phyloP scores from a whole-genome alignment of 768 basidiomycete genomes.

The Omphalotus guepiniiformis region DNA sequence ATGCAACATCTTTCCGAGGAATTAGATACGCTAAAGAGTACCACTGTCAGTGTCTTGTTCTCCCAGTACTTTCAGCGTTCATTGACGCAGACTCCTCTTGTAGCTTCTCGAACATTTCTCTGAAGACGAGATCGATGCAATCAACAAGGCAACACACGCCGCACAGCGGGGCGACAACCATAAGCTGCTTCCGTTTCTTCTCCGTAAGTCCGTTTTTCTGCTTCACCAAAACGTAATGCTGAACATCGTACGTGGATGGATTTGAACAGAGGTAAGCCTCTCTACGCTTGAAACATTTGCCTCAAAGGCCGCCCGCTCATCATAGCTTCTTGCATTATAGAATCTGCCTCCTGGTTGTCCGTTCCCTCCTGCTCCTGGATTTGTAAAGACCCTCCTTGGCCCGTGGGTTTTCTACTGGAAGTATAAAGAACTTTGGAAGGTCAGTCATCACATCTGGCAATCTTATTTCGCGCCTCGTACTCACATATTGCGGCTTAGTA shows the following conservation, averaged over 20 bases:
- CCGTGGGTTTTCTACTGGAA: constrained; percentile 14
- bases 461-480: neutral
- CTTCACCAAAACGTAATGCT: neutral
- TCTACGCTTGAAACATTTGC: neutral
- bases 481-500: neutral
- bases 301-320: neutral
- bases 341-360: constrained; percentile 11
- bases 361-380: constrained; percentile 13
- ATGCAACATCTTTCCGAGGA: constrained; percentile 13
- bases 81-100: neutral
- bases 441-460: neutral
- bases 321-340: neutral
- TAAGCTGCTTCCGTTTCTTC: constrained; percentile 10
- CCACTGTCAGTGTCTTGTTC: constrained; percentile 1
- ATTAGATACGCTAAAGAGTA: constrained; percentile 7
- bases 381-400: constrained; percentile 11
- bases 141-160: constrained; percentile 9
- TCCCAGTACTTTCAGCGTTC: neutral
- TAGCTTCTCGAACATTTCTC: constrained; percentile 12
- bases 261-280: constrained; percentile 3
- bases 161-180: constrained; percentile 4
- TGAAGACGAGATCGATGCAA: constrained; percentile 9
- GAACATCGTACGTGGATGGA: too few species aligned
- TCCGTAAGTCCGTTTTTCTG: constrained; percentile 6
- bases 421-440: constrained; percentile 10